Conservation (phyloP, 2,329 filamentous ascomycete species). For the Alternaria ventricosa region DNA sequence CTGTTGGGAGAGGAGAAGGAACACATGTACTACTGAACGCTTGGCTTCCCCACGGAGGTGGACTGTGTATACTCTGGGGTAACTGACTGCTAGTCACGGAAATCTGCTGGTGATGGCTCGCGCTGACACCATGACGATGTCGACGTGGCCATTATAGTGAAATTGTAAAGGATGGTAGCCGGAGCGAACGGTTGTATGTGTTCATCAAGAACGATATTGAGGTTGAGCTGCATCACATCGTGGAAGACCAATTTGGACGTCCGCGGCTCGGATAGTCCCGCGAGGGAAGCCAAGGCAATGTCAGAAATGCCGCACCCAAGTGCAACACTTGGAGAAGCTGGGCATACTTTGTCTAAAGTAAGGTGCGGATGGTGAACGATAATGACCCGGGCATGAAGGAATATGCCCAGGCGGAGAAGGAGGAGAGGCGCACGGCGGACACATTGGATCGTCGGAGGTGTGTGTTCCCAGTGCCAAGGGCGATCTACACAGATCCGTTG, state of each 20-base stretch:
- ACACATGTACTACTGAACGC: neutral
- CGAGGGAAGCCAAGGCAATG: neutral
- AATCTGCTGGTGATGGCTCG: neutral
- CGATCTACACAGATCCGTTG: constrained; percentile 16
- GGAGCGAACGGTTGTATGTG: neutral
- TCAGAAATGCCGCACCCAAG: constrained; percentile 7
- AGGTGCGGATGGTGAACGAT: neutral
- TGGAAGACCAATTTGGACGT: neutral
- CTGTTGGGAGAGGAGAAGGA: constrained; percentile 3
- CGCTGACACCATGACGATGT: neutral
- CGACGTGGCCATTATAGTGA: neutral
- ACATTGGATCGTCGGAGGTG: constrained; percentile 6
- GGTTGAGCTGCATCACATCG: neutral
- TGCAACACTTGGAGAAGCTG: constrained; percentile 8
- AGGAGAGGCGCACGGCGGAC: constrained; percentile 6
- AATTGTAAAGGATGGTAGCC: neutral
- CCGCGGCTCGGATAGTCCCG: neutral
- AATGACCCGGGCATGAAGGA: constrained; percentile 11
- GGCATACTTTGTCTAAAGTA: constrained; percentile 3
- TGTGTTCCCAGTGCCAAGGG: constrained; percentile 20
- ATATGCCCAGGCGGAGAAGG: constrained; percentile 17
- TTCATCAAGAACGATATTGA: neutral
- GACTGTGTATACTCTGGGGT: neutral
- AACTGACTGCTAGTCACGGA: neutral
- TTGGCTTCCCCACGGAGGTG: neutral